A percentile compares a stretch with the other conserved stretches of the same genome.
phyloP scores from a whole-genome alignment of 345 rosid genomes.

The Hypericum androsaemum region DNA sequence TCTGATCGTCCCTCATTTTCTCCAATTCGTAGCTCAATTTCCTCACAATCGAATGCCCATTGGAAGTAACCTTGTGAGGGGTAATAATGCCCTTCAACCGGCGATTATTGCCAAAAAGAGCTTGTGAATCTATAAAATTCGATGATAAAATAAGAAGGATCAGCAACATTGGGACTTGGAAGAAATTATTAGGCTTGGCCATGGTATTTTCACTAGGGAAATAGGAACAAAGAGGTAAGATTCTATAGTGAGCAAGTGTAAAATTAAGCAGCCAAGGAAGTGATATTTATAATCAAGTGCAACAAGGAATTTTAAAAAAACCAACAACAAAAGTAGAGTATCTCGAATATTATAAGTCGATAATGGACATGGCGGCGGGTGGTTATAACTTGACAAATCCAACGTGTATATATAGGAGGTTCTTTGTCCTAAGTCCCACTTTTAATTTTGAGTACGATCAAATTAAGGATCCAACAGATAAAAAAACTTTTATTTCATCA shows the following conservation, averaged over 20 bases:
- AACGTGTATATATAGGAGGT: conserved; percentile 12
- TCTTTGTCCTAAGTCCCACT: conserved; percentile 19
- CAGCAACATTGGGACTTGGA: no score
- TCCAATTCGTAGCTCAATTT: conserved; percentile 14
- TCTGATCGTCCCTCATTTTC: conserved; percentile 6
- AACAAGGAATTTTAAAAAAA: conserved; percentile 1
- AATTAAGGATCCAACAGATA: no score
- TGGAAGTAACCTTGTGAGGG: conserved; percentile 9
- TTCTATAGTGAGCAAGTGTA: no score
- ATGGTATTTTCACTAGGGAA: no score
- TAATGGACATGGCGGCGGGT: conserved; percentile 16
- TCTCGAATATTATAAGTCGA: conserved; percentile 6
- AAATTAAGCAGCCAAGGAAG: no score
- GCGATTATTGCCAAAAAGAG: conserved; percentile 8
- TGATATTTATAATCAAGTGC: neutral
- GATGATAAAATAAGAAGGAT: no score
- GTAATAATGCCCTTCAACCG: conserved; percentile 4
- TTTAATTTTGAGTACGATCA: neutral
- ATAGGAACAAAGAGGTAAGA: no score
- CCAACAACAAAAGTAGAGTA: neutral
- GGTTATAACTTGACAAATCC: conserved; percentile 11
- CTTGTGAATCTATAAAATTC: no score
- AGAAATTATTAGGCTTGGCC: no score
- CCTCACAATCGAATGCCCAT: conserved; percentile 13
- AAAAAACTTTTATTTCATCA: no score